Evolutionary conservation across 2,329 filamentous ascomycete genomes (phyloP), one percentile per base, ranked within the genome.

Genomic region (Pezicula neosporulosa): DNA sequence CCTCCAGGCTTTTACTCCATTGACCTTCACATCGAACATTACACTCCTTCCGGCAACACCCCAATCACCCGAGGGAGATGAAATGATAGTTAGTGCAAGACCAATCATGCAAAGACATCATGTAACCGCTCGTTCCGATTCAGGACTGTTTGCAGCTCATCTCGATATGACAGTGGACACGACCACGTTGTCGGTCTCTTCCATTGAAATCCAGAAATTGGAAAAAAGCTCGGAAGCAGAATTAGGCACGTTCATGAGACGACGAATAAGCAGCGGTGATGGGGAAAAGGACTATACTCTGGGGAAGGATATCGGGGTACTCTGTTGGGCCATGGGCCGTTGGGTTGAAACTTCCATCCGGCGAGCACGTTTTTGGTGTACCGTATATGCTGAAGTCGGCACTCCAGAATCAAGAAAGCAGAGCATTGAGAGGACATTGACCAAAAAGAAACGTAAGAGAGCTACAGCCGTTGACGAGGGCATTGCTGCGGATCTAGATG

Each of bases 1-100:
- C 57, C 74, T 92, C 0, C 80, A 86, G 43, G 75, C 86, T 8
- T 90, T 94, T 60, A 87, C 82, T 0, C 82, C 86, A 0, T 76
- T 94, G 13, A 73, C 73, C 0, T 83, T 88, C 51, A 75, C 75
- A 0, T 85, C 83, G 0, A 75, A 70, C 0, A 71, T 83, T 13
- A 68, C 73, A 0, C 66, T 78, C 0, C 60, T 81, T 2, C 74
- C 77, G 0, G 60, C 56, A 18, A 39, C 50, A 45, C 39, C 52
- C 56, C 27, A 52, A 8, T 50, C 52, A 9, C 44, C 49, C 8
- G 18, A 15, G 16, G 28, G 57, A 27, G 57, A 59, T 15, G 49
- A 51, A 0, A 37, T 41, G 16, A 41, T 65, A 6, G 54, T 61
- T 2, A 53, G 58, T 12, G 51, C 63, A 5, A 44, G 56, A 7